phyloP scores from a whole-genome alignment of 805 yeast species.

The Ascoidea rubescens region DNA sequence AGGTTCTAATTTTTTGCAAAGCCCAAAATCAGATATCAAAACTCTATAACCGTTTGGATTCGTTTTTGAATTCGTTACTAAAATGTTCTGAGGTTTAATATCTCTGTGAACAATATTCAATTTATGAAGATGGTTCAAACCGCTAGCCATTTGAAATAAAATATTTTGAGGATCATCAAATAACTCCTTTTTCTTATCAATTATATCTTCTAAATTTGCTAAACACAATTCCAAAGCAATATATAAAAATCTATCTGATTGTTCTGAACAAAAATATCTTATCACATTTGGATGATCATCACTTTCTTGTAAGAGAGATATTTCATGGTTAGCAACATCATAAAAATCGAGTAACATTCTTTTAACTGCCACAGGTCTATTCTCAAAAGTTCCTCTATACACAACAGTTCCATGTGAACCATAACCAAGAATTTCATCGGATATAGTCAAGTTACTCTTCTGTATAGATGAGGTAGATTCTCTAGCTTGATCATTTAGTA shows the following conservation, averaged over 20 bases:
- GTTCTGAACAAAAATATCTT: constrained; percentile 86
- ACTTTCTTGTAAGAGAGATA: constrained; percentile 74
- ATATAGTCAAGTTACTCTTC: constrained; percentile 38
- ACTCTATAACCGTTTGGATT: constrained; percentile 30
- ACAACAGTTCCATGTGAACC: constrained; percentile 98
- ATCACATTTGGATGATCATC: constrained; percentile 95
- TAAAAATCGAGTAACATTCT: constrained; percentile 87
- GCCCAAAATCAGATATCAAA: constrained; percentile 88
- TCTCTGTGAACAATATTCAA: constrained; percentile 90
- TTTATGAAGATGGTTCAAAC: constrained; percentile 76
- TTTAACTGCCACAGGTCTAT: constrained; percentile 91
- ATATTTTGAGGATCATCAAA: constrained; percentile 31
- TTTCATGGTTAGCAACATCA: constrained; percentile 89
- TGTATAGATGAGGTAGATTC: constrained; percentile 14
- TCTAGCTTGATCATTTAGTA: constrained; percentile 12
- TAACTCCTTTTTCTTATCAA: constrained; percentile 35
- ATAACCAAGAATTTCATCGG: constrained; percentile 74
- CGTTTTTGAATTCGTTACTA: constrained; percentile 8
- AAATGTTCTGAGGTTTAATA: constrained; percentile 26
- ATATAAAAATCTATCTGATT: constrained; percentile 74
- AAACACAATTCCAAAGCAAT: constrained; percentile 89
- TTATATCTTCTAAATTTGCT: constrained; percentile 76
- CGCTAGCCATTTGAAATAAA: constrained; percentile 66
- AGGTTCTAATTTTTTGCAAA: constrained; percentile 80
- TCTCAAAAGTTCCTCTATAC: constrained; percentile 78